These are phyloP conservation scores for Boletus rubescentipes DNA, from an alignment of 768 basidiomycete genomes.

Conservation along the genomic window DNA sequence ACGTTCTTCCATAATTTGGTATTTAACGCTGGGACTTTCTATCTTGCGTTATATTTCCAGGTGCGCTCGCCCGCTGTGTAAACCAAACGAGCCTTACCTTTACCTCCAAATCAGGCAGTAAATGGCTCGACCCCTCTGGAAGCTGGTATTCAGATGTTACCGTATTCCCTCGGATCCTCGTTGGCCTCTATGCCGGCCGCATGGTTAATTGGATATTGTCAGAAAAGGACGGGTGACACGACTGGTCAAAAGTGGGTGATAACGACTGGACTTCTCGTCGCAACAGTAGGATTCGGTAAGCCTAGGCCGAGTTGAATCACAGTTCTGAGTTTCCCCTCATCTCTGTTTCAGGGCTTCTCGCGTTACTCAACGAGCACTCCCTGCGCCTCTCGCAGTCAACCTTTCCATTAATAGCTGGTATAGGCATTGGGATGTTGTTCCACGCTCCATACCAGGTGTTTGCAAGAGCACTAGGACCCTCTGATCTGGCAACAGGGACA, in stretches of 20 bases:
- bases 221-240: slow-evolving; percentile 53
- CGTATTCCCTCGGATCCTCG: slow-evolving; percentile 84
- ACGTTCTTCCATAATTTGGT: slow-evolving; percentile 81
- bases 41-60: slow-evolving; percentile 82
- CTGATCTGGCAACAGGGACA: slow-evolving; percentile 74
- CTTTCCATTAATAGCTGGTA: slow-evolving; percentile 71
- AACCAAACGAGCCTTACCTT: slow-evolving; percentile 1
- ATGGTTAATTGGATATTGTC: slow-evolving; percentile 75
- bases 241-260: slow-evolving; percentile 67
- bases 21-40: slow-evolving; percentile 85
- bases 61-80: slow-evolving; percentile 37
- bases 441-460: slow-evolving; percentile 86
- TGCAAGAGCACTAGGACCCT: slow-evolving; percentile 58
- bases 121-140: slow-evolving; percentile 67
- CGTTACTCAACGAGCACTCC: slow-evolving; percentile 56
- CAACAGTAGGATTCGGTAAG: slow-evolving; percentile 74
- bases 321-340: slow-evolving; percentile 2
- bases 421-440: slow-evolving; percentile 82
- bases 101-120: slow-evolving; percentile 51
- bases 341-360: slow-evolving; percentile 58
- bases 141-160: slow-evolving; percentile 73
- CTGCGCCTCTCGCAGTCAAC: slow-evolving; percentile 42
- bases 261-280: slow-evolving; percentile 58
- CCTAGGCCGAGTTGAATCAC: not conserved
- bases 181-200: slow-evolving; percentile 83